A percentile compares a stretch with the other conserved stretches of the same genome.
Evolutionary conservation across 179 eudicot species (phyloP).

Genomic region (Drosera spatulata): DNA sequence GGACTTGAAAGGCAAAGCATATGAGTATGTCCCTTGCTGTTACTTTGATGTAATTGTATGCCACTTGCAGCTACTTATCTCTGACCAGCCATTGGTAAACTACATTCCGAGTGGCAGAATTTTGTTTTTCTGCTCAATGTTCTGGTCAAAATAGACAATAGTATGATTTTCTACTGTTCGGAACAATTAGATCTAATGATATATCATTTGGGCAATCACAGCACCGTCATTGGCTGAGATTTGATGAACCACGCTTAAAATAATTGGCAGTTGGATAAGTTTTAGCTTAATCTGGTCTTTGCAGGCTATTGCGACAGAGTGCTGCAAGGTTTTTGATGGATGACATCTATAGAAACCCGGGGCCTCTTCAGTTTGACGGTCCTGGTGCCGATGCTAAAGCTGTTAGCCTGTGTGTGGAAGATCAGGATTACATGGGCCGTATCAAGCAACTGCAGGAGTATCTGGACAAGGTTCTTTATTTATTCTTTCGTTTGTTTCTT

Average conservation of each 20-base stretch:
- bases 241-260: background rate
- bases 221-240: background rate
- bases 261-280: constrained; percentile 1
- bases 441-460: constrained; percentile 75
- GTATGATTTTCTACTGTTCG: no score
- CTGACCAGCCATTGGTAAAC: background rate
- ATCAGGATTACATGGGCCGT: constrained; percentile 99
- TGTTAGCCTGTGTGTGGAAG: constrained; percentile 79
- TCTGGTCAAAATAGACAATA: no score
- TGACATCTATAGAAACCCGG: constrained; percentile 94
- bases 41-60: background rate
- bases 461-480: constrained; percentile 56
- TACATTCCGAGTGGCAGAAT: no score
- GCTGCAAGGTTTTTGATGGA: constrained; percentile 82
- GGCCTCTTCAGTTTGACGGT: constrained; percentile 95
- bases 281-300: constrained; percentile 12
- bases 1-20: constrained; percentile 87
- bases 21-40: constrained; percentile 48
- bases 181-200: no score
- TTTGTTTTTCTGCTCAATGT: no score
- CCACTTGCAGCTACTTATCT: background rate
- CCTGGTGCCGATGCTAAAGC: constrained; percentile 94
- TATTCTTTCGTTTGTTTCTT: background rate
- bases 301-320: constrained; percentile 77
- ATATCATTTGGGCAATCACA: no score